Percentiles rank a stretch among this genome's conserved stretches.
phyloP scores from a whole-genome alignment of 2,329 filamentous ascomycete species.

The Aspergillus viridinutans region DNA sequence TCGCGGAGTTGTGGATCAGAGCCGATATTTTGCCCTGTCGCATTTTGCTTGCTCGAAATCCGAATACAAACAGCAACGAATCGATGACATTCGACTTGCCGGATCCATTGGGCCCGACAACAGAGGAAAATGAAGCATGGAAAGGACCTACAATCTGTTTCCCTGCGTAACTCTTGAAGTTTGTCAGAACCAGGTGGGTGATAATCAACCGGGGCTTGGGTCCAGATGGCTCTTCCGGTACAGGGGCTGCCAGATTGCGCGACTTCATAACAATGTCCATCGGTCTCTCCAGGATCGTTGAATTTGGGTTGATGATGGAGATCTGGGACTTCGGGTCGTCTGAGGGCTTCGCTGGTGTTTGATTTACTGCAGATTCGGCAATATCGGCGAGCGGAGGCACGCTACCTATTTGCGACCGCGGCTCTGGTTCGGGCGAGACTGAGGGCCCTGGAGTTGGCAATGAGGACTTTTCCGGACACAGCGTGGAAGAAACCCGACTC shows the following conservation, averaged over 20 bases:
- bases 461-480: slow-evolving; percentile 37
- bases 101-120: slow-evolving; percentile 95
- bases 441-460: slow-evolving; percentile 50
- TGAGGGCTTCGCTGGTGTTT: slow-evolving; percentile 45
- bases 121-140: slow-evolving; percentile 93
- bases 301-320: slow-evolving; percentile 66
- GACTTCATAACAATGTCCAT: slow-evolving; percentile 93
- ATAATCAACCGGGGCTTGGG: slow-evolving; percentile 89
- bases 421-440: slow-evolving; percentile 47
- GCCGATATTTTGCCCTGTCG: slow-evolving; percentile 97
- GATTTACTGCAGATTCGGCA: slow-evolving; percentile 63
- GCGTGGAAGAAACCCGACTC: slow-evolving; percentile 40
- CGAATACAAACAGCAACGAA: slow-evolving; percentile 96
- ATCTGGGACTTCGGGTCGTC: slow-evolving; percentile 48
- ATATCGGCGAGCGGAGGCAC: slow-evolving; percentile 68
- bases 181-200: slow-evolving; percentile 83
- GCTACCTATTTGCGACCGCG: slow-evolving; percentile 37
- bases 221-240: slow-evolving; percentile 66
- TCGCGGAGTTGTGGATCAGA: slow-evolving; percentile 92
- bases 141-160: slow-evolving; percentile 94
- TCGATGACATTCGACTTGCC: slow-evolving; percentile 99
- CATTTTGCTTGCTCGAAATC: slow-evolving; percentile 99
- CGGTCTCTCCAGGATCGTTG: slow-evolving; percentile 76
- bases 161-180: slow-evolving; percentile 99
- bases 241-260: slow-evolving; percentile 61